Evolutionary conservation across 1,139 yeast species (phyloP), one percentile per base, ranked within the genome.

Genomic region (Yamadazyma siamensis): DNA sequence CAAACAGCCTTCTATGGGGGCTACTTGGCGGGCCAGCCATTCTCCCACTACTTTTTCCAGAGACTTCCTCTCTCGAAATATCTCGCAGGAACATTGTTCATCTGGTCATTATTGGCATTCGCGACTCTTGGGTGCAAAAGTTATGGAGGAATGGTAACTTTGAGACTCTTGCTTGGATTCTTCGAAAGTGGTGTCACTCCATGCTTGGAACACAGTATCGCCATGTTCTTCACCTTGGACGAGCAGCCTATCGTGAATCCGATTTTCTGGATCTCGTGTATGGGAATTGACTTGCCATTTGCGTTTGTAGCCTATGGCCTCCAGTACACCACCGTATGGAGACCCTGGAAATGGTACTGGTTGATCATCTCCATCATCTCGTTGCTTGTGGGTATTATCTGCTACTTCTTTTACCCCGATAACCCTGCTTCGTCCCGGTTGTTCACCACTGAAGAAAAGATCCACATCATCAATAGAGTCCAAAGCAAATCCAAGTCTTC

Each of bases 51-150:
- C 43, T 46, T 76, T 14, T 52, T 78, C 25, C 78, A 78, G 48
- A 61, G 60, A 38, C 62, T 61, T 31, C 81, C 82, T 2, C 59
- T 77, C 12, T 77, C 76, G 1, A 77, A 73, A 45, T 63, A 65
- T 28, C 56, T 74, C 21, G 70, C 75, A 5, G 36, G 48, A 3
- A 61, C 63, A 40, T 58, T 77, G 27, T 46, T 70, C 6, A 35
- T 60, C 3, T 77, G 84, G 83, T 76, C 79, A 1, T 46, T 65
- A 6, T 56, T 73, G 4, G 52, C 76, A 25, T 59, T 71, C 21
- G 70, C 70, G 14, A 78, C 71, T 42, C 61, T 75, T 15, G 75
- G 75, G 3, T 49, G 52, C 15, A 45, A 23, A 4, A 52, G 54
- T 38, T 75, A 73, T 43, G 75, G 70, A 3, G 68, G 78, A 0